Evolutionary conservation across 306 rosid genomes (phyloP).

Genomic region (Psophocarpus tetragonolobus): DNA sequence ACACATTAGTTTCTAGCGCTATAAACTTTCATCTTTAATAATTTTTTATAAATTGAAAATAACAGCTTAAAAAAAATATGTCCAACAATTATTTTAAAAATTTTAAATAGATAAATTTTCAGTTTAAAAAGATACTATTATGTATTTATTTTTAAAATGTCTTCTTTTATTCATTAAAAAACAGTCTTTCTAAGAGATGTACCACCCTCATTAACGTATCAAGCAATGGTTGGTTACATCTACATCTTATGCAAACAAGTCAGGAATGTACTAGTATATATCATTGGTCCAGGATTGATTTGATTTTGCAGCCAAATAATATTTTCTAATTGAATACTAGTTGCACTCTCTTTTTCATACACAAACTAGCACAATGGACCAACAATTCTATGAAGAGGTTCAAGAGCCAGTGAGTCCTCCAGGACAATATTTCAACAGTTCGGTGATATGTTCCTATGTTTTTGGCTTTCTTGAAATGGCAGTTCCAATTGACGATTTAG

Average conservation of each 20-base stretch:
- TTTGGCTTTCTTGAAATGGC: slow-evolving; percentile 49
- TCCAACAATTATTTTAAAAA: no score
- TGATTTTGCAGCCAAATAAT: background rate
- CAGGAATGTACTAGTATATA: no score
- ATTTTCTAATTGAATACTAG: background rate
- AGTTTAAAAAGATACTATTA: no score
- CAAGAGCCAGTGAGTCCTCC: slow-evolving; percentile 60
- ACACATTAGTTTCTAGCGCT: no score
- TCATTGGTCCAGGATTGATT: no score
- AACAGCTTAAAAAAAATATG: no score
- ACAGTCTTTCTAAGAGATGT: background rate
- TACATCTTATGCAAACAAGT: background rate
- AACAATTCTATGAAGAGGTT: slow-evolving; percentile 29
- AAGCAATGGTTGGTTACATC: background rate
- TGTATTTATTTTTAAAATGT: no score
- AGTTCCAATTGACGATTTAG: slow-evolving; percentile 39
- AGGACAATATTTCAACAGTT: slow-evolving; percentile 53
- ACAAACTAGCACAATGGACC: background rate
- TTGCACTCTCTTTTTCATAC: background rate
- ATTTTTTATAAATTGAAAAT: no score
- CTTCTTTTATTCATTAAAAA: no score
- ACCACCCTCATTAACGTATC: background rate
- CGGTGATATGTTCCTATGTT: slow-evolving; percentile 41
- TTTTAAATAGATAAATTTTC: no score
- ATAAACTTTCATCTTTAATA: no score